A percentile compares a stretch with the other conserved stretches of the same genome.
Conservation (phyloP, 1,284 basidiomycete species). For the Ustilago vetiveriae region DNA sequence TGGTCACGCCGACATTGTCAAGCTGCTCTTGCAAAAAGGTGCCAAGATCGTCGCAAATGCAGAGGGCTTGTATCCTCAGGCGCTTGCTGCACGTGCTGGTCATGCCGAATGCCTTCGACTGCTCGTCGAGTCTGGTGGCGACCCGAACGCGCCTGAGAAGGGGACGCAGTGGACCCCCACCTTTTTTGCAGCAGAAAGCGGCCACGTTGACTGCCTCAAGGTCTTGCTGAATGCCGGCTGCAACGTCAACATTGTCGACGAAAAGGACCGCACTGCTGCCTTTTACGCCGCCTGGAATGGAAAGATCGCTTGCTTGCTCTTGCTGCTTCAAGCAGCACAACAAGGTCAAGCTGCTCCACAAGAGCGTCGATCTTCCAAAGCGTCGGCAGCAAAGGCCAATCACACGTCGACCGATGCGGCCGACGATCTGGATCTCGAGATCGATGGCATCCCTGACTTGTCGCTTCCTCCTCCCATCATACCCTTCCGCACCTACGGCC, state of each 20-base stretch:
- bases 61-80: constrained; percentile 94
- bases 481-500: constrained; percentile 73
- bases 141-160: constrained; percentile 81
- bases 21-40: constrained; percentile 79
- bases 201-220: constrained; percentile 79
- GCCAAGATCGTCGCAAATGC: constrained; percentile 85
- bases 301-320: constrained; percentile 75
- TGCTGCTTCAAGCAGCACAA: constrained; percentile 66
- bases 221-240: constrained; percentile 83
- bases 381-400: constrained; percentile 23
- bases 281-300: constrained; percentile 99
- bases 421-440: constrained; percentile 68
- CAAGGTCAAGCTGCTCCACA: constrained; percentile 3
- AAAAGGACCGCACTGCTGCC: constrained; percentile 83
- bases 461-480: constrained; percentile 97
- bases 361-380: constrained; percentile 11
- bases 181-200: constrained; percentile 92
- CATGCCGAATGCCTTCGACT: constrained; percentile 83
- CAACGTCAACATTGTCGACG: constrained; percentile 80
- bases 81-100: constrained; percentile 96
- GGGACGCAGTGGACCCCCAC: constrained; percentile 96
- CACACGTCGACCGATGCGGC: constrained; percentile 8
- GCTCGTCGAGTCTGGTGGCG: constrained; percentile 72
- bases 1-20: constrained; percentile 85
- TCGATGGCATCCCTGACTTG: constrained; percentile 89